Evolutionary conservation across 495 filamentous ascomycete species (phyloP).

Genomic region (Glutinoglossum americanum): DNA sequence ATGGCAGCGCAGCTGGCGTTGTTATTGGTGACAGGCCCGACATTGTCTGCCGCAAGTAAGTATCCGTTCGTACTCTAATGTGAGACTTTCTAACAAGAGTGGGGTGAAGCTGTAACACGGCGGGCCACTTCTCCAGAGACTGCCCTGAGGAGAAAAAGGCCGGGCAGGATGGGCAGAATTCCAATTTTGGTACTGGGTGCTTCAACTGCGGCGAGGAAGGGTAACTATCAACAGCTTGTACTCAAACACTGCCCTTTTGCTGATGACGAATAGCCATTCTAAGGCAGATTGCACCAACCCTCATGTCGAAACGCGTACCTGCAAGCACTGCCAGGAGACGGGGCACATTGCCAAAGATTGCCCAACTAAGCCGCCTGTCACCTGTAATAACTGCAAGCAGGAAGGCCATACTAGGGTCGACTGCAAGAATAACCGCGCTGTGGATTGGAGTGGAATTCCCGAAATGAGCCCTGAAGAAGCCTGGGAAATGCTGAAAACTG

Average conservation of each 20-base stretch:
- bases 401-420: conserved; percentile 44
- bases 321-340: conserved; percentile 46
- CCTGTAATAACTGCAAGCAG: conserved; percentile 56
- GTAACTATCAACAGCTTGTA: conserved; percentile 6
- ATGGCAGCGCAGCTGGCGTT: conserved; percentile 5
- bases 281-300: conserved; percentile 49
- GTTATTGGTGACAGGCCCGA: not conserved
- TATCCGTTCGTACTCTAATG: not conserved
- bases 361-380: conserved; percentile 34
- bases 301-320: conserved; percentile 44
- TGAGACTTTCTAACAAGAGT: conserved; percentile 3
- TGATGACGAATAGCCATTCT: conserved; percentile 24
- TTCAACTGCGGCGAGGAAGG: conserved; percentile 58
- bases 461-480: conserved; percentile 41
- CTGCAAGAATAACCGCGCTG: conserved; percentile 48
- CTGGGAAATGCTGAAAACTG: conserved; percentile 44
- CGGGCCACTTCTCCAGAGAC: conserved; percentile 35
- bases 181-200: conserved; percentile 19
- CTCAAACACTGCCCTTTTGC: not conserved
- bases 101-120: conserved; percentile 26
- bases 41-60: conserved; percentile 18
- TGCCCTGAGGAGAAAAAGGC: conserved; percentile 29
- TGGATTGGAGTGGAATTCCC: conserved; percentile 37
- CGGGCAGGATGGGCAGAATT: conserved; percentile 15
- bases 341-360: conserved; percentile 56